These are phyloP conservation scores for Colletotrichum chlorophyti DNA, from an alignment of 2,329 filamentous ascomycete species.

Conservation along the genomic window DNA sequence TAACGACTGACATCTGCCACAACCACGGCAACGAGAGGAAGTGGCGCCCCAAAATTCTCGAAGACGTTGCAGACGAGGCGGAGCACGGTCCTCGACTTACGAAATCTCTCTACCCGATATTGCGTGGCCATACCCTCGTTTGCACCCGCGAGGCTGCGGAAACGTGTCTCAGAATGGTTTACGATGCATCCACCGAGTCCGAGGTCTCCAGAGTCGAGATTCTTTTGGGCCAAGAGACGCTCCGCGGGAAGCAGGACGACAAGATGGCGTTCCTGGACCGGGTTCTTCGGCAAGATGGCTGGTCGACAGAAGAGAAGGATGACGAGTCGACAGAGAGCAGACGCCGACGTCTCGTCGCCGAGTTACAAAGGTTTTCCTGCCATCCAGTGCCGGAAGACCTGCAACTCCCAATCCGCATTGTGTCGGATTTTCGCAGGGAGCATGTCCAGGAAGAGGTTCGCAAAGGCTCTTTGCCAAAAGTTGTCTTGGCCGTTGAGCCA, in stretches of 20 bases:
- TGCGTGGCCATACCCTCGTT: constrained; percentile 39
- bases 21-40: constrained; percentile 37
- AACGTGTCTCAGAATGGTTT: constrained; percentile 39
- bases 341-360: constrained; percentile 30
- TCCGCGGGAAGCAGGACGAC: constrained; percentile 12
- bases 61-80: constrained; percentile 25
- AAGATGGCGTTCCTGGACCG: constrained; percentile 7
- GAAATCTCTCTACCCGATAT: constrained; percentile 40
- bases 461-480: constrained; percentile 34
- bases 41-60: constrained; percentile 36
- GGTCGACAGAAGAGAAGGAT: constrained; percentile 11
- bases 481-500: constrained; percentile 37
- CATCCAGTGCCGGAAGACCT: constrained; percentile 39
- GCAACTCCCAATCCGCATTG: constrained; percentile 42
- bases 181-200: constrained; percentile 20
- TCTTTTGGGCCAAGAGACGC: constrained; percentile 1
- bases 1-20: constrained; percentile 48
- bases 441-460: constrained; percentile 30
- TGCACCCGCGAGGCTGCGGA: constrained; percentile 46
- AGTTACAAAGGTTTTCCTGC: constrained; percentile 42
- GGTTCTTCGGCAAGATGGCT: constrained; percentile 1
- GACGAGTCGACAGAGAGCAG: neutral
- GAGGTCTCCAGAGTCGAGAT: constrained; percentile 19
- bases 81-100: constrained; percentile 27
- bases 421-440: constrained; percentile 30